Evolutionary conservation across 1,139 yeast genomes (phyloP).

Genomic region (Lodderomyces beijingensis): DNA sequence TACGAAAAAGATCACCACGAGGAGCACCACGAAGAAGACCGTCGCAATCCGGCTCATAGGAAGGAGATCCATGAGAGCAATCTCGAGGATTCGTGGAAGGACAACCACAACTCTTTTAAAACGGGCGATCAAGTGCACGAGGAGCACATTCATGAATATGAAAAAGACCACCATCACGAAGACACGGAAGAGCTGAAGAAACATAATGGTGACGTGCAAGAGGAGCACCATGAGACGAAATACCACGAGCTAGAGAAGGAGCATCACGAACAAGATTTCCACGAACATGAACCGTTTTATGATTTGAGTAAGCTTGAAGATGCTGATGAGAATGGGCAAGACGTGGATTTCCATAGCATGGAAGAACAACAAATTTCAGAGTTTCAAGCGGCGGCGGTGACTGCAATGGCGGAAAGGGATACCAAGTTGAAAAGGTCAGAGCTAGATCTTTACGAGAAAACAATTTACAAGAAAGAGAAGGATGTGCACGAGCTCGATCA

Average conservation of each 20-base stretch:
- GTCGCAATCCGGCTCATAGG: too few species aligned
- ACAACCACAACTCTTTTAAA: slow-evolving; percentile 1
- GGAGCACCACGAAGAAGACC: slow-evolving; percentile 2
- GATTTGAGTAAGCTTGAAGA: background rate
- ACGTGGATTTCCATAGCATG: too few species aligned
- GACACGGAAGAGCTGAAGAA: slow-evolving; percentile 1
- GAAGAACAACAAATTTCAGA: too few species aligned
- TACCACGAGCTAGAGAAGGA: slow-evolving; percentile 4
- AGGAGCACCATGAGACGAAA: slow-evolving; percentile 4
- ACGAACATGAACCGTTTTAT: slow-evolving; percentile 1
- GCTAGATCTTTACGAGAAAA: slow-evolving; percentile 3
- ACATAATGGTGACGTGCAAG: slow-evolving; percentile 3
- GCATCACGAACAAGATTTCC: slow-evolving; percentile 3
- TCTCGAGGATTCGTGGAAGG: slow-evolving; percentile 2
- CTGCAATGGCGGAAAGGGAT: background rate
- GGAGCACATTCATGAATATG: slow-evolving; percentile 1
- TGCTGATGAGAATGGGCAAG: too few species aligned
- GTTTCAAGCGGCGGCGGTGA: too few species aligned
- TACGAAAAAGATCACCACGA: slow-evolving; percentile 4
- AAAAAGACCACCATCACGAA: slow-evolving; percentile 4
- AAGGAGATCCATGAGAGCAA: slow-evolving; percentile 2
- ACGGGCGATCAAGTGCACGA: slow-evolving; percentile 1
- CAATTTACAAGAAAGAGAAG: slow-evolving; percentile 4
- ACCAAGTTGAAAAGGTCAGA: slow-evolving; percentile 1
- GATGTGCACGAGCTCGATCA: slow-evolving; percentile 4